A percentile compares a stretch with the other conserved stretches of the same genome.
phyloP scores from a whole-genome alignment of 2,329 filamentous ascomycete species.

The Calonectria pseudoturangicola region DNA sequence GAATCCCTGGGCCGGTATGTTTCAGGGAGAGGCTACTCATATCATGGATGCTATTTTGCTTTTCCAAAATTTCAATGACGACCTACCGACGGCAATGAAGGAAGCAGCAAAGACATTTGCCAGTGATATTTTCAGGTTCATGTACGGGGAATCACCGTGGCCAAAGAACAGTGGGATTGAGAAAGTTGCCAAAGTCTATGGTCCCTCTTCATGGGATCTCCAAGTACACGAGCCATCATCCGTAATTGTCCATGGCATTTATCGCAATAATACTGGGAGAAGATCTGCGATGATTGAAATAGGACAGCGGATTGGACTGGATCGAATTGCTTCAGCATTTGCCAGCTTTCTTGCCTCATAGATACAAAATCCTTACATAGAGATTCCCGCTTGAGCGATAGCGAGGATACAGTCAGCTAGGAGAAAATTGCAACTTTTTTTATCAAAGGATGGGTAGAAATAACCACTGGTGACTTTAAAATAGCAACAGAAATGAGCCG shows the following conservation, averaged over 20 bases:
- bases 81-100: not conserved
- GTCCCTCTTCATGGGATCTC: not conserved
- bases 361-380: too few relatives aligned
- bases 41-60: slow-evolving; percentile 9
- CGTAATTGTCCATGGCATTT: not conserved
- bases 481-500: too few relatives aligned
- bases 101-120: not conserved
- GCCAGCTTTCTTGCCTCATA: not conserved
- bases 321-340: not conserved
- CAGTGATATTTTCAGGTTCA: not conserved
- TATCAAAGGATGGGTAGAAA: too few relatives aligned
- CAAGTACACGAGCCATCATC: not conserved
- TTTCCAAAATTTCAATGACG: slow-evolving; percentile 8
- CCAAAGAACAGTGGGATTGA: too few relatives aligned
- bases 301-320: not conserved
- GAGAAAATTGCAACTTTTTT: too few relatives aligned
- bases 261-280: not conserved
- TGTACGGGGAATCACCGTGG: not conserved
- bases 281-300: not conserved
- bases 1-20: slow-evolving; percentile 14
- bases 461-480: too few relatives aligned
- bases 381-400: too few relatives aligned
- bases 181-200: not conserved
- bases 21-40: not conserved
- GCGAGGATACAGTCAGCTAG: too few relatives aligned